Base-by-base conservation (phyloP, 352 stramenopile genomes). In the Phytopythium ostracodes region DNA sequence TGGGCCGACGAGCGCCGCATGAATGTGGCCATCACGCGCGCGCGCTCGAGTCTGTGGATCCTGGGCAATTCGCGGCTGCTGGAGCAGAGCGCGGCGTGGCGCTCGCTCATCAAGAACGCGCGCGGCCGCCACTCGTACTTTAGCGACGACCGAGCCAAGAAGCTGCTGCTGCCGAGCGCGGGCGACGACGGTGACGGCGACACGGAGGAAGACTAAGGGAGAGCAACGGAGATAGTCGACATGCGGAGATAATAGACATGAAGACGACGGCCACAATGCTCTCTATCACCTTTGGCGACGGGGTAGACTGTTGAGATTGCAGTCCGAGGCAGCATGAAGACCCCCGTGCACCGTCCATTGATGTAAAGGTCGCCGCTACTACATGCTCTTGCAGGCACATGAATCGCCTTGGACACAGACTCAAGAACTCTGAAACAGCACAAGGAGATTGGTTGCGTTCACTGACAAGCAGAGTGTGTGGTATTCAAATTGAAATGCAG, bases 11-110 rank as follows among this genome's bases (percentile, higher is more conserved):
- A 98, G 65, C 88, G 98, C 11, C 91, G 98, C n/a, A 94, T 99
- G 71, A 99, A 99, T 79, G 98, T 99, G 51, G 98, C 98, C 22
- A 93, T 99, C 46, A 99, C 97, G 50, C 78, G 98, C 38, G 97
- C 97, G 3, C 98, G 98, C 73, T 88, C 96, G 56, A 98, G 98
- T 71, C 75, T 98, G 18, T 94, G 84, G 85, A 88, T 94, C 53
- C 79, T 94, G 25, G 85, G 85, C 53, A 92, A 89, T 75, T 89
- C 85, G 35, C 69, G 64, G 33, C 42, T 94, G 57, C 70, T 94
- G 43, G 71, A 77, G 59, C 82, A 91, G 55, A 92, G 81, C 64
- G 67, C 66, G 17, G 82, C 79, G 22, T 94, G 85, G 85, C 68
- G 70, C 25, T 69, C 78, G 53, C 67, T 94, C n/a, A 81, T 94